A percentile compares a stretch with the other conserved stretches of the same genome.
Evolutionary conservation across 805 yeast genomes (phyloP).

Genomic region (Huiozyma sinensis): DNA sequence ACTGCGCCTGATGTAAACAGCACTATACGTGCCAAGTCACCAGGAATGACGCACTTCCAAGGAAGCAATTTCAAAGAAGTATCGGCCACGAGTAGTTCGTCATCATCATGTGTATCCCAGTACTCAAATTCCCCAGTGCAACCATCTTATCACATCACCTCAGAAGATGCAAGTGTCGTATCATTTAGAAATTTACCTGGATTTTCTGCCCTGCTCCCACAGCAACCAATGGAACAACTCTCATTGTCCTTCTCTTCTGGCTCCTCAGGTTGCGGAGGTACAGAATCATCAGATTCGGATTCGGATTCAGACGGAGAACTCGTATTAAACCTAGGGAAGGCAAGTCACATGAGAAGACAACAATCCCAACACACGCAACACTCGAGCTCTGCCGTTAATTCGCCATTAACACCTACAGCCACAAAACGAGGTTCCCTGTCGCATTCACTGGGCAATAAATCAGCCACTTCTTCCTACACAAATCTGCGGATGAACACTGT

Average conservation of each 20-base stretch:
- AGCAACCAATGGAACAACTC: background rate
- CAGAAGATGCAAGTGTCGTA: constrained; percentile 17
- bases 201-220: background rate
- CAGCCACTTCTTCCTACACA: constrained; percentile 1
- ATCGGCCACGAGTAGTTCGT: background rate
- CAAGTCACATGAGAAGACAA: constrained; percentile 13
- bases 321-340: constrained; percentile 12
- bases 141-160: constrained; percentile 12
- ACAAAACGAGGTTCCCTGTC: background rate
- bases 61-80: background rate
- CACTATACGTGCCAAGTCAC: too few species aligned
- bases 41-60: too few species aligned
- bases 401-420: background rate
- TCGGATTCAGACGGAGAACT: constrained; percentile 11
- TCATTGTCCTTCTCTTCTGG: background rate
- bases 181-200: constrained; percentile 14
- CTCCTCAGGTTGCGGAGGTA: background rate
- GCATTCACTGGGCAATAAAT: background rate
- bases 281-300: constrained; percentile 1
- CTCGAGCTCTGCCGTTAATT: background rate
- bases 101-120: background rate
- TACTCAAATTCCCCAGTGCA: constrained; percentile 1
- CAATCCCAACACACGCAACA: constrained; percentile 1
- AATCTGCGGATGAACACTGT: constrained; percentile 1
- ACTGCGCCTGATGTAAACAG: too few species aligned